Evolutionary conservation across 345 rosid genomes (phyloP), one percentile per base, ranked within the genome.

Genomic region (Passiflora organensis): DNA sequence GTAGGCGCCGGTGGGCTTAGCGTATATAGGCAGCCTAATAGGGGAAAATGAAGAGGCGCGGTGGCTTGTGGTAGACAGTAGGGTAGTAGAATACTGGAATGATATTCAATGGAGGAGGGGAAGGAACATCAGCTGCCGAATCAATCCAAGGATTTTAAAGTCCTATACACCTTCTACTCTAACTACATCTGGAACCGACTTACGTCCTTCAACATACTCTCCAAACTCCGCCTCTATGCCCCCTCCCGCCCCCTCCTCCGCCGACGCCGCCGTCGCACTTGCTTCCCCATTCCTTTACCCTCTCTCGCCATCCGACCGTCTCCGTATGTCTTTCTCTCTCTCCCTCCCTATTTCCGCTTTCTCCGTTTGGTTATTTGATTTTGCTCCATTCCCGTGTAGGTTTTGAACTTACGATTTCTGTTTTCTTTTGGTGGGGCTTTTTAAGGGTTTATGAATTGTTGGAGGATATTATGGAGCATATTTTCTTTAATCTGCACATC

Each of bases 231-330:
- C 9, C 13, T 41, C 13, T 41, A 9, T 13, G 8, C 41, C 41
- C 11, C 41, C 41, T 37, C 13, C 8, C 8, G 8, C 13, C 41
- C 43, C 13, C 13, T 12, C 13, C n/a, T 5, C 13, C 13, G 43
- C 13, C 63, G 71, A 16, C 59, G 52, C 15, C 52, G 66, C 51
- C 90, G 82, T 25, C 68, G 70, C 24, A 34, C 59, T 6, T 54
- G 58, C 45, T 61, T 87, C 21, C 95, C 85, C 8, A 83, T 85
- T 13, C 97, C 95, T 9, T 70, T 91, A 61, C 87, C 91, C 8
- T 73, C 86, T 43, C 59, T 52, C 62, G 67, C 77, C 22, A 63
- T 75, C 15, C 74, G 76, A 32, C 72, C 75, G 2, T 73, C 79
- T 61, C 58, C 62, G 95, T 85, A 80, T 28, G 73, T 11, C n/a